Percentiles rank a stretch among this genome's conserved stretches.
These are phyloP conservation scores for Chrysopogon serrulatus DNA, from an alignment of 176 grass and related monocot genomes.

Conservation along the genomic window DNA sequence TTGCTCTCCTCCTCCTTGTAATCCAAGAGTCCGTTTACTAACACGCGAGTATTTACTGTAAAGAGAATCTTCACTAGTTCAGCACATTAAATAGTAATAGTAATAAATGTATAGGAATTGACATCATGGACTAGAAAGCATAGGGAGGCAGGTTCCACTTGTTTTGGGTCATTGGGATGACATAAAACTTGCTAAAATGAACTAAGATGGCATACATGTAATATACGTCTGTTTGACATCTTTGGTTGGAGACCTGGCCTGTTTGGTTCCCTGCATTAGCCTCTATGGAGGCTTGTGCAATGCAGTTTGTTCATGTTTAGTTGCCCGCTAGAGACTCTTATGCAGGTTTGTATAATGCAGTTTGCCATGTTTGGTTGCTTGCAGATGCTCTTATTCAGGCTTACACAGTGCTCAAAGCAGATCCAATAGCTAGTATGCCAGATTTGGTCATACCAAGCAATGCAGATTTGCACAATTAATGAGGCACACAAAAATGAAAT, in stretches of 20 bases:
- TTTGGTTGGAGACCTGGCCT: not conserved
- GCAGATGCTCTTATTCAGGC: not conserved
- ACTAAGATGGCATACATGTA: not conserved
- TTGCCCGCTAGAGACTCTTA: not conserved
- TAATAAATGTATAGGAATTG: not conserved
- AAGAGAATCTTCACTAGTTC: conserved; percentile 22
- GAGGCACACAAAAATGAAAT: not conserved
- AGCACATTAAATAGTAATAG: conserved; percentile 17
- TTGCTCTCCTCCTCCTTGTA: conserved; percentile 66
- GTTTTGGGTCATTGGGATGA: not conserved
- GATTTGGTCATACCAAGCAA: not conserved
- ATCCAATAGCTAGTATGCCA: not conserved
- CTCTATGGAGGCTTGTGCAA: not conserved
- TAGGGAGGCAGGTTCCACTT: not conserved
- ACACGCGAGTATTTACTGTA: conserved; percentile 84
- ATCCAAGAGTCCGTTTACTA: conserved; percentile 85
- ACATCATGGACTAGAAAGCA: not conserved
- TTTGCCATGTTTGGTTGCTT: not conserved
- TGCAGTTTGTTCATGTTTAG: not conserved
- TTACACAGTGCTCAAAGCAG: not conserved
- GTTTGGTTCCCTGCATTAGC: not conserved
- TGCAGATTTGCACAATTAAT: not conserved
- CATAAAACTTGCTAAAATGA: not conserved
- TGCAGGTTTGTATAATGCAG: not conserved
- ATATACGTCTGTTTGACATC: not conserved